Percentiles rank a stretch among this genome's conserved stretches.
These are phyloP conservation scores for Nakazawaea holstii DNA, from an alignment of 805 yeast species.

Conservation along the genomic window DNA sequence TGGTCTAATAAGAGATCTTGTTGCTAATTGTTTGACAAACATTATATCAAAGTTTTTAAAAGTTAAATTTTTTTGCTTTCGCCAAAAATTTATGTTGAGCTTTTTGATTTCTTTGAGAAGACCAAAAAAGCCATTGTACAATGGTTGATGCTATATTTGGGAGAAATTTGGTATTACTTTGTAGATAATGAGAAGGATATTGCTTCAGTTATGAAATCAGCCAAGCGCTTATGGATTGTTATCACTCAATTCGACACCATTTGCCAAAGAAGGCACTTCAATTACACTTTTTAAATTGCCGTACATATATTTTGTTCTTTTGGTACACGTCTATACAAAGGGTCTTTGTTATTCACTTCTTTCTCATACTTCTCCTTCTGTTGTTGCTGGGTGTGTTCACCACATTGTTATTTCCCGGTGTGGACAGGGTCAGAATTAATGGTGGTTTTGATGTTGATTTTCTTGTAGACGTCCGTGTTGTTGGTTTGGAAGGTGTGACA, in stretches of 20 bases:
- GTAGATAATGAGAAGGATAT: no score
- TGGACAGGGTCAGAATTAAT: not conserved
- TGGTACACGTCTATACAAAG: not conserved
- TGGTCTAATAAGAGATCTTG: constrained; percentile 10
- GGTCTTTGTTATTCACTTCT: not conserved
- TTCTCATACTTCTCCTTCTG: constrained; percentile 10
- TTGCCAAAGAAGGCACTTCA: no score
- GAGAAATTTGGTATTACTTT: no score
- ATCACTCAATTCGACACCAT: no score
- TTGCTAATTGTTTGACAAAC: constrained; percentile 6
- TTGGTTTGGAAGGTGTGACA: constrained; percentile 9
- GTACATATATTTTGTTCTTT: no score
- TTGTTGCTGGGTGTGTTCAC: constrained; percentile 4
- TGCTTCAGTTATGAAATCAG: no score
- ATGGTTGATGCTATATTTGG: no score
- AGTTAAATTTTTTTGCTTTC: not conserved
- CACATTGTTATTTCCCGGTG: not conserved
- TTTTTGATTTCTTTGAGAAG: not conserved
- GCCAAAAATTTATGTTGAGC: not conserved
- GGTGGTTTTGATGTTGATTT: not conserved
- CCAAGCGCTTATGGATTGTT: no score
- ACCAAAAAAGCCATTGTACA: no score
- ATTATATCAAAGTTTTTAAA: not conserved
- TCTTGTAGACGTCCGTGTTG: constrained; percentile 5
- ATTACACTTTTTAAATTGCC: no score